Percentiles rank a stretch among this genome's conserved stretches.
Evolutionary conservation across 1,284 basidiomycete genomes (phyloP).

Genomic region (Naganishia sp.): DNA sequence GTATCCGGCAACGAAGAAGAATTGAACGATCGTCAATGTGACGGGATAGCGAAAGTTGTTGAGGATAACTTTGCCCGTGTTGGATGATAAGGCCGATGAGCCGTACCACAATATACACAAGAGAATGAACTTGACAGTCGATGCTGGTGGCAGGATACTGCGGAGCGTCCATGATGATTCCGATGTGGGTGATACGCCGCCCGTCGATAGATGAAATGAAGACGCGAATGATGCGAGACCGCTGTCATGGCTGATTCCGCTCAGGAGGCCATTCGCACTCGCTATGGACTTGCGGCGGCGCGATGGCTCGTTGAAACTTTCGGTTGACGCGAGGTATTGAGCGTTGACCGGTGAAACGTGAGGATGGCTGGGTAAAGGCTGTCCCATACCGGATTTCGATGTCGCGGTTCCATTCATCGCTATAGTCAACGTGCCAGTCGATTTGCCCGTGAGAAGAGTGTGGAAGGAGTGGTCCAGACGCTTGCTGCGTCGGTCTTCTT

Average conservation of each 20-base stretch:
- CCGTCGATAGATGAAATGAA: not conserved
- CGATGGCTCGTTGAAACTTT: constrained; percentile 3
- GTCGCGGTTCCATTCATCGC: constrained; percentile 1
- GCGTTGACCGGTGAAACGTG: constrained; percentile 3
- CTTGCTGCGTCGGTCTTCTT: too few relatives aligned
- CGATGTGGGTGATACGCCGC: not conserved
- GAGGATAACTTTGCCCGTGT: constrained; percentile 55
- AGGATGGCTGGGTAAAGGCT: constrained; percentile 5
- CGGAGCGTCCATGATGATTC: constrained; percentile 14
- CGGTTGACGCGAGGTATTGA: constrained; percentile 6
- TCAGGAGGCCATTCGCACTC: not conserved
- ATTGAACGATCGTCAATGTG: constrained; percentile 91
- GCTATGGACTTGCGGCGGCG: constrained; percentile 21
- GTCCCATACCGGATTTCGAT: not conserved
- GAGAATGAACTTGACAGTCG: constrained; percentile 50
- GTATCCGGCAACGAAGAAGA: constrained; percentile 86
- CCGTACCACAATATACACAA: constrained; percentile 55
- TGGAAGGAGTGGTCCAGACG: too few relatives aligned
- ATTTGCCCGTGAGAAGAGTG: too few relatives aligned
- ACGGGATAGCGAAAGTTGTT: constrained; percentile 54
- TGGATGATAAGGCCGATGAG: constrained; percentile 54
- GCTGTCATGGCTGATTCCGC: not conserved
- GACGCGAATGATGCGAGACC: constrained; percentile 2
- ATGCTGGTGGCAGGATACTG: constrained; percentile 11
- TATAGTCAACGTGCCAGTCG: too few relatives aligned